Base-by-base conservation (phyloP, 768 basidiomycete genomes). In the Mycena filopes region DNA sequence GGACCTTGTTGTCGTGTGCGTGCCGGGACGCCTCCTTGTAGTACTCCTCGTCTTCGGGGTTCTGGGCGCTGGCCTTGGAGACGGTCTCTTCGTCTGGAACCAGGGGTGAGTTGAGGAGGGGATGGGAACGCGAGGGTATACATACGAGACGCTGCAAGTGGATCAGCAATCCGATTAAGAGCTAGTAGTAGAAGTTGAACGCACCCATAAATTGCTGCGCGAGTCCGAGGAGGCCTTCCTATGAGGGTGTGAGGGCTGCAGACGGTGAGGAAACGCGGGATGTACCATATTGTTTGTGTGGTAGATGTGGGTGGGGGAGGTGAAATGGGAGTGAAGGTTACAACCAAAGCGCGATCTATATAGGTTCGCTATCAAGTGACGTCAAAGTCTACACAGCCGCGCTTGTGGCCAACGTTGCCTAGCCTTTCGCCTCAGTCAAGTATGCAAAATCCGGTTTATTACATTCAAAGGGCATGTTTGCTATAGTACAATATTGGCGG, bases 281-380 rank as follows among this genome's bases (percentile, higher is more conserved):
- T 82, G 69, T 71, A 92, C 95, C 95, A 97, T 28, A 87, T 6
- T 63, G 23, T 7, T 20, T 18, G 12, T n/a, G 10, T 21, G n/a
- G n/a, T n/a, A n/a, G 28, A 41, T 23, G 60, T 9, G 38, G 43
- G 20, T 38, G 12, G 50, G 21, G 28, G 33, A 43, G 45, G 33
- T 33, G 28, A 53, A 29, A 33, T n/a, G n/a, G n/a, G 45, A 18
- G 55, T 21, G 41, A 36, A 36, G 5, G 36, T 36, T 36, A 15
- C 36, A 36, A 36, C 36, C 36, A 15, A 36, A 36, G 15, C 11
- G 11, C 2, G 36, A 15, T 10, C 36, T 36, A 36, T 11, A 36
- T 36, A 36, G 15, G 9, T 26, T 46, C 26, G 25, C 45, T 7
- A 2, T 10, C 23, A n/a, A 46, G 23, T 48, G 46, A 48, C 23